phyloP scores from a whole-genome alignment of 352 stramenopile species.

The Thalassiosira allenii region DNA sequence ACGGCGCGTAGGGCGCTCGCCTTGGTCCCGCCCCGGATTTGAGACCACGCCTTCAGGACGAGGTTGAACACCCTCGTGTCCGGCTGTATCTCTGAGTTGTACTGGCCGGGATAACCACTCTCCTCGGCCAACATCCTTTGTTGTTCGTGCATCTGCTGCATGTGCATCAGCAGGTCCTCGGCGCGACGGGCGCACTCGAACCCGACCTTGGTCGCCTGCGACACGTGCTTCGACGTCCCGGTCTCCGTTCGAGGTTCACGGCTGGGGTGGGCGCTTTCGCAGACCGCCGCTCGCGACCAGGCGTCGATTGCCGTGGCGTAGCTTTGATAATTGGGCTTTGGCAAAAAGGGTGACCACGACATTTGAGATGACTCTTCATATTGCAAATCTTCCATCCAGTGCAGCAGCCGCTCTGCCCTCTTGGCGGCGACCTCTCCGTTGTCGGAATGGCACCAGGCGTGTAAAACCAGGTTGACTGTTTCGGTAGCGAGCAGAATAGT shows the following conservation, averaged over 20 bases:
- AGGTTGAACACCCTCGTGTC: constrained; percentile 47
- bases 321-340: constrained; percentile 44
- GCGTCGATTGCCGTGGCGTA: constrained; percentile 47
- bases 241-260: background rate
- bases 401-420: constrained; percentile 42
- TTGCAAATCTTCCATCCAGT: constrained; percentile 51
- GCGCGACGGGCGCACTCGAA: constrained; percentile 48
- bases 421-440: constrained; percentile 34
- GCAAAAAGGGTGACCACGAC: constrained; percentile 12
- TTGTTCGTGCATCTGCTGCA: constrained; percentile 42
- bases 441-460: constrained; percentile 39
- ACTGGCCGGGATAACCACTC: background rate
- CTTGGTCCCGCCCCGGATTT: constrained; percentile 48
- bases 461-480: constrained; percentile 43
- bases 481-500: constrained; percentile 37
- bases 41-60: constrained; percentile 42
- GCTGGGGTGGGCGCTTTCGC: constrained; percentile 21
- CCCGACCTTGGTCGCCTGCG: constrained; percentile 30
- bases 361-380: too few species aligned
- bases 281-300: constrained; percentile 42
- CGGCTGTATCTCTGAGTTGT: constrained; percentile 49
- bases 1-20: constrained; percentile 34
- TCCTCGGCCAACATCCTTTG: background rate
- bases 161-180: constrained; percentile 52
- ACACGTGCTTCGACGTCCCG: background rate